Evolutionary conservation across 2,329 filamentous ascomycete species (phyloP), one percentile per base, ranked within the genome.

Genomic region (Coniochaeta ligniaria): DNA sequence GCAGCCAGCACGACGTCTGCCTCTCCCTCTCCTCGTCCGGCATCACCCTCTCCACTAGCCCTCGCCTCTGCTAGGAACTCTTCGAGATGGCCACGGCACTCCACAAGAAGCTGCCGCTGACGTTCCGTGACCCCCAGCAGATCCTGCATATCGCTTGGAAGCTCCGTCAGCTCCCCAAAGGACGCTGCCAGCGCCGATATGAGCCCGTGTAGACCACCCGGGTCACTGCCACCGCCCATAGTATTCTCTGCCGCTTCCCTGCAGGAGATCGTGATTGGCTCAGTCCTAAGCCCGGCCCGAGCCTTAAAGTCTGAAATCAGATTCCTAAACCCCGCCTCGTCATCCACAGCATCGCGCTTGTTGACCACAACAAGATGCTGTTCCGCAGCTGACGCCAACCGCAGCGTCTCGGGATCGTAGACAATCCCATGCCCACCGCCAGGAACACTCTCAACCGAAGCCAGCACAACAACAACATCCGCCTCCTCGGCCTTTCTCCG

Each of bases 51-150:
- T 3, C 70, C 72, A 35, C 66, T 67, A 58, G 68, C 66, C 55
- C 71, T 69, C 16, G 86, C 83, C 68, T 88, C 84, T 11, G 70
- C 74, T 63, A 94, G 75, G 71, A 96, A 99, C 24, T 85, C 82
- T 57, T 89, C 82, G 1, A 99, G 82, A 70, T 92, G 85, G 38
- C 72, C 71, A 14, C 88, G 80, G 71, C 94, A 96, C 70, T 86
- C 81, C 57, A 85, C 81, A 55, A 99, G 82, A 59, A 97, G 86
- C 71, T 92, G 83, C 58, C 90, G 84, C 77, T 99, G 95, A 61
- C 95, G 88, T 74, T 94, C 91, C 20, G 91, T 96, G 41, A 96
- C 93, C 60, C 93, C 93, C 3, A 97, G 83, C 5, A 95, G 88
- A 68, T 96, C 91, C 75, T 92, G 85, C 78, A 91, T 87, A 64